Evolutionary conservation across 163 green algal genomes (phyloP).

Genomic region (Botryococcus braunii): DNA sequence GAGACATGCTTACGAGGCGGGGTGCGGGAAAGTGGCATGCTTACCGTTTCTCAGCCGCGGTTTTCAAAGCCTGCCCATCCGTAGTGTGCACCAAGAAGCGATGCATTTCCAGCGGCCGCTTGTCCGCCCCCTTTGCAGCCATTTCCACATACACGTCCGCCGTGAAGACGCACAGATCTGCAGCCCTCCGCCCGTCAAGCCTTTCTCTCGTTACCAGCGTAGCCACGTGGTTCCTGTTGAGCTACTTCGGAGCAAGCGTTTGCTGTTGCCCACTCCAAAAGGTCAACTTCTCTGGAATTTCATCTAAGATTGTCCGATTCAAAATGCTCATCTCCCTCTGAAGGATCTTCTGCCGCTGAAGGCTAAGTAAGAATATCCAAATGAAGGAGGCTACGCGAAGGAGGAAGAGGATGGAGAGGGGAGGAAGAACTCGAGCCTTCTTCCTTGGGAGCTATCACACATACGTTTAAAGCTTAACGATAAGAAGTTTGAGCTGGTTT

Average conservation of each 20-base stretch:
- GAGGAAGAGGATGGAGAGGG: background rate
- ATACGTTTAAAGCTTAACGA: too few relatives aligned
- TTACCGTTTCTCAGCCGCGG: conserved; percentile 13
- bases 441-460: too few relatives aligned
- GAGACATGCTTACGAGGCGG: background rate
- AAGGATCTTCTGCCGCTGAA: background rate
- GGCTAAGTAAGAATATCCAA: background rate
- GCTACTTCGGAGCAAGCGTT: background rate
- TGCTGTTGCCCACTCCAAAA: background rate
- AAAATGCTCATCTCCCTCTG: too few relatives aligned
- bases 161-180: conserved; percentile 37
- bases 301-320: too few relatives aligned
- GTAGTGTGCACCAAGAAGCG: conserved; percentile 45
- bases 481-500: background rate
- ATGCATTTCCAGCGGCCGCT: conserved; percentile 38
- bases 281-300: background rate
- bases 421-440: too few relatives aligned
- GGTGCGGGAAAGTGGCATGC: background rate
- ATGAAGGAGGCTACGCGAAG: background rate
- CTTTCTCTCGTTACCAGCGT: background rate
- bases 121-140: conserved; percentile 3
- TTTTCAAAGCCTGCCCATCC: conserved; percentile 15
- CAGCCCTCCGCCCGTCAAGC: background rate
- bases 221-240: background rate
- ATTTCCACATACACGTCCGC: conserved; percentile 48